A percentile compares a stretch with the other conserved stretches of the same genome.
Evolutionary conservation across 139 green algal species (phyloP).

Genomic region (Trebouxia sp.): DNA sequence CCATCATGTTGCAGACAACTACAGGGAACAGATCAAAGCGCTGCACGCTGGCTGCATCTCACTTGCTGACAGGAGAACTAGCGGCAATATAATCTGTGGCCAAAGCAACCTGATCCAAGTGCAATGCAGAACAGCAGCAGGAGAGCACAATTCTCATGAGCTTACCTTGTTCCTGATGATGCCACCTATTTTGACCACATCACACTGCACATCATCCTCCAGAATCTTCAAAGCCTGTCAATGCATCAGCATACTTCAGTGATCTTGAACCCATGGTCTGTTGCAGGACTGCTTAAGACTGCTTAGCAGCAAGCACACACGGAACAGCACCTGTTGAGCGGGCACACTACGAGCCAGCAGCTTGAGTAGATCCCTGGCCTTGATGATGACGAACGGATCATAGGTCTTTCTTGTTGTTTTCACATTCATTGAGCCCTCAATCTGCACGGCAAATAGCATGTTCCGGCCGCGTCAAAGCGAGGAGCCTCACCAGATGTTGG

Average conservation of each 20-base stretch:
- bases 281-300: not conserved
- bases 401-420: constrained; percentile 97
- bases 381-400: constrained; percentile 98
- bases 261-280: not conserved
- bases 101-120: not conserved
- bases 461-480: not conserved
- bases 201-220: constrained; percentile 92
- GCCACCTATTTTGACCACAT: constrained; percentile 98
- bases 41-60: not conserved
- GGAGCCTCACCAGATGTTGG: not conserved
- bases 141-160: not conserved
- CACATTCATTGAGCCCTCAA: constrained; percentile 97
- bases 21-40: not conserved
- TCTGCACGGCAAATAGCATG: constrained; percentile 25
- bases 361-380: constrained; percentile 98
- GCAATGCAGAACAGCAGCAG: not conserved
- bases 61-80: not conserved
- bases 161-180: constrained; percentile 91
- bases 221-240: constrained; percentile 92
- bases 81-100: not conserved
- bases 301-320: not conserved
- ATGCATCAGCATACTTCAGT: not conserved
- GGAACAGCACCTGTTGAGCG: constrained; percentile 68
- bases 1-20: no score
- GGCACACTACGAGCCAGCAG: constrained; percentile 94